Base-by-base conservation (phyloP, 805 yeast genomes). In the Wickerhamiella parazyma region DNA sequence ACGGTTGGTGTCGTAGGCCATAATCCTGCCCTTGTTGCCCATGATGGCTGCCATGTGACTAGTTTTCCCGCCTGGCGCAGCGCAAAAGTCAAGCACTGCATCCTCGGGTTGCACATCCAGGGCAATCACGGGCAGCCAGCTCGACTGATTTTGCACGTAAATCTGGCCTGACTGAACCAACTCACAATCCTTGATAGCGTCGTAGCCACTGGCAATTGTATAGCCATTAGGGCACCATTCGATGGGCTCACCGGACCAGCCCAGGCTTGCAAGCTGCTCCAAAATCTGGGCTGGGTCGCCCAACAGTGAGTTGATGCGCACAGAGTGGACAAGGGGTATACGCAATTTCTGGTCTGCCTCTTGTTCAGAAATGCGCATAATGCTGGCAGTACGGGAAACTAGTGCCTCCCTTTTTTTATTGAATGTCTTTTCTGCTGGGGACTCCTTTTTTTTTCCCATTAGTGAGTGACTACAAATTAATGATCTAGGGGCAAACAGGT, bases 51-150 rank as follows among this genome's bases (percentile, higher is more conserved):
- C 95, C 21, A 79, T 65, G 62, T 89, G 97, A 0, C 96, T 84
- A 0, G 98, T 91, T 59, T 91, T 91, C 60, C 91, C 91, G 3
- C 98, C 98, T 3, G 98, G 98, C 0, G 98, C 98, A 2, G 97
- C 87, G 63, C 96, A 87, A 1, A 95, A 80, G 63, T 91, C 98
- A 34, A 91, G 33, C 4, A 40, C 38, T 10, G 21, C 19, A 6
- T 40, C 43, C 3, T 29, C 33, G 12, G 43, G 43, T 29, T 40
- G 38, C 21, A 33, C 33, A 12, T 40, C 43, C 2, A 40, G 38
- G 7, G 43, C n/a, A 8, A 40, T 26, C 10, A 40, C 43, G 12
- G 43, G 43, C 19, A 40, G 33, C 43, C 43, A 40, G 33, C 43
- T 40, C 14, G 43, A 40, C n/a, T 24, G 38, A 17, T 40, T 40